Percentiles rank a stretch among this genome's conserved stretches.
phyloP scores from a whole-genome alignment of 257 asterid species.

The Jaltomata sinuosa region DNA sequence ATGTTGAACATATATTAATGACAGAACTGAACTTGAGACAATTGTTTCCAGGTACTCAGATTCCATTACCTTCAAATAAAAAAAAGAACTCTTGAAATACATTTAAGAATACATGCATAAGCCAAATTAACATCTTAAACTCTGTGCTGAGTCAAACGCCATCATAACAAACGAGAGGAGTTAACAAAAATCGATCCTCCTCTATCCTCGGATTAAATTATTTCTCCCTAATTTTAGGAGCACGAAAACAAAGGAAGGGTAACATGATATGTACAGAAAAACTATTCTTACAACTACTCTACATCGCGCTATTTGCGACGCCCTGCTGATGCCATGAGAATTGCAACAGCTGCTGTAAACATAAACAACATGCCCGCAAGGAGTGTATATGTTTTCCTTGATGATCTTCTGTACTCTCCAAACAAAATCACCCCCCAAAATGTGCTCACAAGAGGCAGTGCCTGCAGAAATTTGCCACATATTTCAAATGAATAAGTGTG shows the following conservation, averaged over 20 bases:
- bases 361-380: constrained; percentile 63
- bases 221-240: not conserved
- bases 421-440: constrained; percentile 80
- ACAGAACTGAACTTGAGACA: not conserved
- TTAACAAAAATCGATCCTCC: not conserved
- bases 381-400: constrained; percentile 53
- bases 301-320: constrained; percentile 32
- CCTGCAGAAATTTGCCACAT: constrained; percentile 36
- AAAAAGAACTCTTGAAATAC: not conserved
- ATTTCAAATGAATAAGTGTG: not conserved
- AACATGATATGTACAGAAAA: not conserved
- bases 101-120: not conserved
- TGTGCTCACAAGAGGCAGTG: constrained; percentile 90
- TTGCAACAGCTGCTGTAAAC: constrained; percentile 75
- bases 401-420: constrained; percentile 79
- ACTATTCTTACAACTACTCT: not conserved
- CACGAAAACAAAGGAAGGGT: not conserved
- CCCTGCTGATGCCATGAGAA: constrained; percentile 89
- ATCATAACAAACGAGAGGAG: not conserved
- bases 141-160: not conserved
- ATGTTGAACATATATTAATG: not conserved
- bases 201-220: not conserved
- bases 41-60: not conserved
- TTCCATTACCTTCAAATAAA: not conserved
- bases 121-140: not conserved